phyloP scores from a whole-genome alignment of 225 moss, liverwort and hornwort species.

The Marchantia polymorpha region DNA sequence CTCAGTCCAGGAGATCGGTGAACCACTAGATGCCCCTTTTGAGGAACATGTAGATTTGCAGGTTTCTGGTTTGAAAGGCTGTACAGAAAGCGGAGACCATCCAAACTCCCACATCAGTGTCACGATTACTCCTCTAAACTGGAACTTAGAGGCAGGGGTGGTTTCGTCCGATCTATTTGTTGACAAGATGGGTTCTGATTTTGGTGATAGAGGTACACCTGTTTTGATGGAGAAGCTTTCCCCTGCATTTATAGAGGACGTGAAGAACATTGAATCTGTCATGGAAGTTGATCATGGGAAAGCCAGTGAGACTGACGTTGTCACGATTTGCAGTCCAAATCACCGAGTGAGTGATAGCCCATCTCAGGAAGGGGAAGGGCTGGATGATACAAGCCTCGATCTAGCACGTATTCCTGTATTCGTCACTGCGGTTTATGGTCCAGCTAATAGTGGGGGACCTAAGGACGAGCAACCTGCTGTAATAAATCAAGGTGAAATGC shows the following conservation, averaged over 20 bases:
- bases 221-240: not conserved
- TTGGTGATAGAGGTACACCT: not conserved
- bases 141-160: too few relatives aligned
- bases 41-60: not conserved
- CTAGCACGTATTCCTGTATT: not conserved
- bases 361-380: too few relatives aligned
- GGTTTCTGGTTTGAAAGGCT: not conserved
- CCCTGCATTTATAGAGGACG: not conserved
- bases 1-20: not conserved
- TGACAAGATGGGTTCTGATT: not conserved
- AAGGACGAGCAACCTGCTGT: not conserved
- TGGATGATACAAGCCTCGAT: not conserved
- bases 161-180: not conserved
- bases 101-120: too few relatives aligned
- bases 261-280: not conserved
- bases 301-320: not conserved
- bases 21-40: not conserved
- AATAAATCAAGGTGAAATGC: not conserved
- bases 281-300: not conserved
- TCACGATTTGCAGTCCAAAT: not conserved
- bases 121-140: not conserved
- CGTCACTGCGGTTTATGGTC: not conserved
- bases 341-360: not conserved
- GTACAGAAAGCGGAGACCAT: not conserved
- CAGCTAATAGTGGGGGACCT: not conserved